Percentiles rank a stretch among this genome's conserved stretches.
phyloP scores from a whole-genome alignment of 129 eudicot genomes.

The Flaveria sonorensis region DNA sequence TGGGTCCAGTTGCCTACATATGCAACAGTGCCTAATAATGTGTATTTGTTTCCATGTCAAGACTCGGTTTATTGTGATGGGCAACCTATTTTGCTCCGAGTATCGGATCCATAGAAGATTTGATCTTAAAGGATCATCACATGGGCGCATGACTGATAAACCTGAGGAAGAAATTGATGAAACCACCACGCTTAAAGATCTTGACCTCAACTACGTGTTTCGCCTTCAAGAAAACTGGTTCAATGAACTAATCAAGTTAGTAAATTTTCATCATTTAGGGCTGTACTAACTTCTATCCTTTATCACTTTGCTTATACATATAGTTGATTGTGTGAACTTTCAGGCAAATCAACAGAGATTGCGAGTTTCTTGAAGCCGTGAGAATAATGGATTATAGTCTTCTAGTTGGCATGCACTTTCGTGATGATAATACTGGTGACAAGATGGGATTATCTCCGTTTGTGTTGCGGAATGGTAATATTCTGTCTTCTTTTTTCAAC shows the following conservation, averaged over 20 bases:
- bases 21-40: background rate
- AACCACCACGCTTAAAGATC: slow-evolving; percentile 98
- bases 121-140: slow-evolving; percentile 94
- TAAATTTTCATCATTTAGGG: background rate
- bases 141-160: slow-evolving; percentile 84
- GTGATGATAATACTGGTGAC: slow-evolving; percentile 80
- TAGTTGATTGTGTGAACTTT: background rate
- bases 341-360: slow-evolving; percentile 92
- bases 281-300: background rate
- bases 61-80: slow-evolving; percentile 98
- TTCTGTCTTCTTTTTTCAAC: background rate
- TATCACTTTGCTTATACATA: slow-evolving; percentile 6
- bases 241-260: slow-evolving; percentile 86
- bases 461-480: slow-evolving; percentile 71
- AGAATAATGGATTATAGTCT: slow-evolving; percentile 99
- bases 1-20: background rate
- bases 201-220: slow-evolving; percentile 87
- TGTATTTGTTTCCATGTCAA: slow-evolving; percentile 18
- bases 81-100: slow-evolving; percentile 94
- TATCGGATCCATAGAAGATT: slow-evolving; percentile 89
- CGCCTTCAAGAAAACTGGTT: slow-evolving; percentile 76
- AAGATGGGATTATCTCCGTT: slow-evolving; percentile 93
- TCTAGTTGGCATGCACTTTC: slow-evolving; percentile 93
- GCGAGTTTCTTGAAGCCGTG: slow-evolving; percentile 91
- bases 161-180: slow-evolving; percentile 92